Percentiles rank a stretch among this genome's conserved stretches.
These are phyloP conservation scores for Ephemerocybe angulata DNA, from an alignment of 768 basidiomycete genomes.

Conservation along the genomic window DNA sequence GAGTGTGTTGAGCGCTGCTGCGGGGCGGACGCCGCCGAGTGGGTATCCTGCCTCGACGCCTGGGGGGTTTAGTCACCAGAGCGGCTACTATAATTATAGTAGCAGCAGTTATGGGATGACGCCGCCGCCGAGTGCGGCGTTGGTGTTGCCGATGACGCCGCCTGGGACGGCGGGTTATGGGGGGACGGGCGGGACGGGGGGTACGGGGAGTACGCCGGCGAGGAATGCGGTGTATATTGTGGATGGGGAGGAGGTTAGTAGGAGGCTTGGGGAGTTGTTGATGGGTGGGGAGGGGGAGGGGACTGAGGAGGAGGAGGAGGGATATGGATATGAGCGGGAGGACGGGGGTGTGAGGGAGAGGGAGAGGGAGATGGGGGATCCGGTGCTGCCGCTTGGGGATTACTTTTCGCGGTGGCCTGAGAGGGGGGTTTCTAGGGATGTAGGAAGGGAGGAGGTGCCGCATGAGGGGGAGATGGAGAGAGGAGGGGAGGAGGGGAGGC, in stretches of 20 bases:
- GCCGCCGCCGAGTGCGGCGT: not conserved
- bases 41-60: too few species aligned
- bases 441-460: not conserved
- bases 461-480: not conserved
- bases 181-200: not conserved
- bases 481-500: not conserved
- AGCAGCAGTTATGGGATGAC: too few species aligned
- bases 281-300: conserved; percentile 4
- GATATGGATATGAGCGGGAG: not conserved
- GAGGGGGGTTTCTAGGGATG: not conserved
- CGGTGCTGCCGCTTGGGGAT: conserved; percentile 1
- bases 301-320: conserved; percentile 1
- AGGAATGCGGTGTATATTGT: conserved; percentile 8
- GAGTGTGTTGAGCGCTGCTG: not conserved
- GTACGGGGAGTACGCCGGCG: not conserved
- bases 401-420: conserved; percentile 8
- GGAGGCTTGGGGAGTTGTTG: conserved; percentile 6
- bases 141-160: not conserved
- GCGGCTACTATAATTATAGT: too few species aligned
- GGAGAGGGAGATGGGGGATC: not conserved
- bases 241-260: conserved; percentile 5
- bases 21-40: not conserved
- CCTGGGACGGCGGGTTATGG: not conserved
- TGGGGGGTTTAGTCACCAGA: too few species aligned
- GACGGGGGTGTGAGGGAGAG: not conserved